Conservation (phyloP, 2,329 filamentous ascomycete species). For the Tolypocladium pustulatum region DNA sequence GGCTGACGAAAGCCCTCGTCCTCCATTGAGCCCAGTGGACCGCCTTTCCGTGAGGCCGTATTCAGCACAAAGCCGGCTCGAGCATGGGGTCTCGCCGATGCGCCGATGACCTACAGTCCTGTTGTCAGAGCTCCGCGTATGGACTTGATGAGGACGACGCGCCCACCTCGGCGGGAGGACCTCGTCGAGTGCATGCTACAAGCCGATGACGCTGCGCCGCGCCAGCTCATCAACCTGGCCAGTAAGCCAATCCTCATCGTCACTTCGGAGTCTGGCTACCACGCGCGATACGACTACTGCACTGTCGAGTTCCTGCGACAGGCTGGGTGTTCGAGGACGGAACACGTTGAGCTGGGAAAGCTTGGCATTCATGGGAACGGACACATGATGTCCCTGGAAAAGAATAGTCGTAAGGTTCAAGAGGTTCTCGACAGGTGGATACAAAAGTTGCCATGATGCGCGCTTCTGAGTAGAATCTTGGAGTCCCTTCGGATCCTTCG, state of each 20-base stretch:
- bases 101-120: conserved; percentile 36
- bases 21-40: conserved; percentile 34
- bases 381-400: conserved; percentile 38
- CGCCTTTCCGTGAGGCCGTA: conserved; percentile 32
- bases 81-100: conserved; percentile 35
- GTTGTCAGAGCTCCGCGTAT: conserved; percentile 21
- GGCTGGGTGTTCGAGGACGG: conserved; percentile 23
- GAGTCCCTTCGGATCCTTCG: no score
- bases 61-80: conserved; percentile 22
- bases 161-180: conserved; percentile 11
- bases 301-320: conserved; percentile 29
- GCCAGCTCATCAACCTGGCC: conserved; percentile 5
- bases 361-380: conserved; percentile 32
- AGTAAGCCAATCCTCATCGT: conserved; percentile 9
- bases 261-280: conserved; percentile 32
- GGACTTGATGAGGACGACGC: conserved; percentile 21
- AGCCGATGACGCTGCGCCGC: conserved; percentile 9
- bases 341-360: conserved; percentile 25
- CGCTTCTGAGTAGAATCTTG: no score
- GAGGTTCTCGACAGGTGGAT: conserved; percentile 13
- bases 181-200: conserved; percentile 22
- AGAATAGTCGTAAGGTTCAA: conserved; percentile 31
- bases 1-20: conserved; percentile 29
- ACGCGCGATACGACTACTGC: conserved; percentile 33
- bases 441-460: not conserved